Evolutionary conservation across 192 early-diverging fungal species (phyloP).

Genomic region (Linnemannia schmuckeri): DNA sequence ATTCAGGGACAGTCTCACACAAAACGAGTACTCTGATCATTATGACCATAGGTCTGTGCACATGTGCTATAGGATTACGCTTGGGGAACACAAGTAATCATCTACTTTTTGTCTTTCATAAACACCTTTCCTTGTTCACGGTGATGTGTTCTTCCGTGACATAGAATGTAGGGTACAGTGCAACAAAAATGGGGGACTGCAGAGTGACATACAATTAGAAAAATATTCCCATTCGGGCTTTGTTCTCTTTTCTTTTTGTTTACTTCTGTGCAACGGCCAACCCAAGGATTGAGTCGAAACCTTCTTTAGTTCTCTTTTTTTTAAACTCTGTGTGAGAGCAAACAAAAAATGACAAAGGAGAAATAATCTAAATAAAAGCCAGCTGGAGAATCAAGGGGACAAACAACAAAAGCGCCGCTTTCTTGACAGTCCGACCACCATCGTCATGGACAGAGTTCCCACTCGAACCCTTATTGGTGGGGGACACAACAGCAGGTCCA

Average conservation of each 20-base stretch:
- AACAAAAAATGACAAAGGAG: no score
- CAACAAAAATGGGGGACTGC: no score
- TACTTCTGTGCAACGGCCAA: background rate
- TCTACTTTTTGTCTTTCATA: no score
- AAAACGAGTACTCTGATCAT: no score
- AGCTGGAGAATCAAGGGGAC: background rate
- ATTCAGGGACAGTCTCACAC: no score
- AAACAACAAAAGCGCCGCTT: constrained; percentile 2
- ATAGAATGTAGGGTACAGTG: no score
- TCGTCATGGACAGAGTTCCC: background rate
- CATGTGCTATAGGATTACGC: no score
- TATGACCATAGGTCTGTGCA: no score
- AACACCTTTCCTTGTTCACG: no score
- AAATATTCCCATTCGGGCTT: background rate
- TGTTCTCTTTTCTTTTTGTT: background rate
- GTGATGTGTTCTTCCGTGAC: no score
- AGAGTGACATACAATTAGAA: background rate
- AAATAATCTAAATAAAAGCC: background rate
- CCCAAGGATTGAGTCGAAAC: background rate
- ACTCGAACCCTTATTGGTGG: background rate
- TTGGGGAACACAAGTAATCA: no score
- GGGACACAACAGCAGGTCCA: background rate
- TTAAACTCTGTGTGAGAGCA: background rate
- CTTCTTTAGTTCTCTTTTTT: background rate
- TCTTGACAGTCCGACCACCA: background rate